A percentile compares a stretch with the other conserved stretches of the same genome.
Conservation (phyloP, 768 basidiomycete genomes). For the Sporobolomyces pararoseus region DNA sequence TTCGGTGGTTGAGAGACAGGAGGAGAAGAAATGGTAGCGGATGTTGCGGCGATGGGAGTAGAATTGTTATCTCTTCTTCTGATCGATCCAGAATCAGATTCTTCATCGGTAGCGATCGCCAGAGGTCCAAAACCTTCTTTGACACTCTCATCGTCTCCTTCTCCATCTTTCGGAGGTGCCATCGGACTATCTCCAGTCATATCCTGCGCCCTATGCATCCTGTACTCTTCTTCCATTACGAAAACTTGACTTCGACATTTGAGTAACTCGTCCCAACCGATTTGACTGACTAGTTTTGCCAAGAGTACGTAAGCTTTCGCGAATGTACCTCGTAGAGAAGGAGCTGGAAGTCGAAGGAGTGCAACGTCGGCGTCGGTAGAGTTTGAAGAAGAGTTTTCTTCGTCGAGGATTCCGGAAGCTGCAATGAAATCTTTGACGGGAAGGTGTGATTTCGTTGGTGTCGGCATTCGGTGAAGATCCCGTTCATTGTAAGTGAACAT, state of each 20-base stretch:
- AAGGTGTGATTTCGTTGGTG: conserved; percentile 73
- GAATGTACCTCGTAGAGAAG: conserved; percentile 91
- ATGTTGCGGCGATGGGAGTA: conserved; percentile 62
- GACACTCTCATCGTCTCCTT: conserved; percentile 47
- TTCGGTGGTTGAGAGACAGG: conserved; percentile 45
- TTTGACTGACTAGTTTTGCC: conserved; percentile 82
- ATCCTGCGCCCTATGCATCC: conserved; percentile 84
- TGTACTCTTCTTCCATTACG: conserved; percentile 99
- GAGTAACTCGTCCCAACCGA: conserved; percentile 98
- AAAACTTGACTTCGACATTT: conserved; percentile 91
- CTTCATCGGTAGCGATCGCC: conserved; percentile 60
- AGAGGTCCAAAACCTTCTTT: conserved; percentile 50
- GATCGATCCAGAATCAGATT: conserved; percentile 44
- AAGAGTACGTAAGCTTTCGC: conserved; percentile 87
- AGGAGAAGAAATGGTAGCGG: conserved; percentile 55
- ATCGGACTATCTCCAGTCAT: conserved; percentile 23
- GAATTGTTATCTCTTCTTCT: conserved; percentile 25
- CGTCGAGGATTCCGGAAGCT: conserved; percentile 71
- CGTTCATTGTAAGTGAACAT: conserved; percentile 99
- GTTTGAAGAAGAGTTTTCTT: conserved; percentile 64
- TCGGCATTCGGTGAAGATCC: conserved; percentile 79
- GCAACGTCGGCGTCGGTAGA: conserved; percentile 92
- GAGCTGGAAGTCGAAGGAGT: conserved; percentile 87
- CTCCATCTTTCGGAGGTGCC: conserved; percentile 28
- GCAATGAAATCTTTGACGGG: conserved; percentile 80